A percentile compares a stretch with the other conserved stretches of the same genome.
Evolutionary conservation across 768 basidiomycete genomes (phyloP).

Genomic region (Termitomyces sp.): DNA sequence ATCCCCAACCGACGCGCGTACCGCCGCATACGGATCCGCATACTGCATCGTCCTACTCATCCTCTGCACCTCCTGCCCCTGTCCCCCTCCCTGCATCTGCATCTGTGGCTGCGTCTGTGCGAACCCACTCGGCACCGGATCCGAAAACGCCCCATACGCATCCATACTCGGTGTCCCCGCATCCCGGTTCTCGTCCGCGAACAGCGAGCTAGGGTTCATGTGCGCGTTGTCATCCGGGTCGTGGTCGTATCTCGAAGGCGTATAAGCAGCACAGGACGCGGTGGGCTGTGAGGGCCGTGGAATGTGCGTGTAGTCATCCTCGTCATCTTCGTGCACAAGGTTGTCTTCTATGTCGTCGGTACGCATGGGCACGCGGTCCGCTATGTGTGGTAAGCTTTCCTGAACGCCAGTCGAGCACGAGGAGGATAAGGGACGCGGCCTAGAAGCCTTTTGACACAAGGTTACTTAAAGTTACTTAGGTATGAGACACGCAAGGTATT

Average conservation of each 20-base stretch:
- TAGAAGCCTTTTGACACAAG: conserved; percentile 55
- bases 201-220: conserved; percentile 30
- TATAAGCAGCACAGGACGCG: conserved; percentile 16
- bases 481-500: not conserved
- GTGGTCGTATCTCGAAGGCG: too few species aligned
- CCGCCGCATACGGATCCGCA: conserved; percentile 88
- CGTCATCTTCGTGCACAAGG: conserved; percentile 15
- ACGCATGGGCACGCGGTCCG: conserved; percentile 44
- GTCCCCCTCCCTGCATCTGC: conserved; percentile 31
- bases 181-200: conserved; percentile 46
- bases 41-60: conserved; percentile 92
- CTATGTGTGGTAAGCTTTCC: conserved; percentile 52
- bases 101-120: too few species aligned
- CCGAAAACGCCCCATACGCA: conserved; percentile 87
- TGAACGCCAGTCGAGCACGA: conserved; percentile 67
- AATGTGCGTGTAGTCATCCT: conserved; percentile 48
- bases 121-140: conserved; percentile 78
- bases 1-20: conserved; percentile 51
- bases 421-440: conserved; percentile 62
- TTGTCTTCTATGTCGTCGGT: conserved; percentile 46
- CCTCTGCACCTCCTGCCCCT: conserved; percentile 43
- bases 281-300: conserved; percentile 28
- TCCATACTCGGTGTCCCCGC: conserved; percentile 71
- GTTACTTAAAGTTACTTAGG: too few species aligned
- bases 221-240: not conserved